Conservation (phyloP, 768 basidiomycete species). For the Amanita pallidorosea region DNA sequence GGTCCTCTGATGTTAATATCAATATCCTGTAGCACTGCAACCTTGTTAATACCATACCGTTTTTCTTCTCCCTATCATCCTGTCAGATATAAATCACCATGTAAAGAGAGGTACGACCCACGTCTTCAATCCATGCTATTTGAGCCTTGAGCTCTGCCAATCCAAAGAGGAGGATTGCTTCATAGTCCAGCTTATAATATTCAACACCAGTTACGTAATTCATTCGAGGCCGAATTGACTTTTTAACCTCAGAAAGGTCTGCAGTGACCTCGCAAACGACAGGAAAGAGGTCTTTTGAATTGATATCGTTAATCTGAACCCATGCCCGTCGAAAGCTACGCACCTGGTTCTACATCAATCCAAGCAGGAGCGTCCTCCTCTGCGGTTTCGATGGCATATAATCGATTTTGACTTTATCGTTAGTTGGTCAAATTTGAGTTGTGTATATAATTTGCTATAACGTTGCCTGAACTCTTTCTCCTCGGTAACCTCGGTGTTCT, state of each 20-base stretch:
- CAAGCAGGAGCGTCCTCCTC: conserved; percentile 9
- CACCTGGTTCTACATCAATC: conserved; percentile 14
- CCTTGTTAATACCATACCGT: conserved; percentile 5
- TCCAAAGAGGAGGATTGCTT: conserved; percentile 32
- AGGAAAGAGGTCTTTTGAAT: conserved; percentile 9
- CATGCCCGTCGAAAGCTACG: background rate
- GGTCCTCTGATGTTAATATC: background rate
- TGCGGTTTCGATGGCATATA: conserved; percentile 13
- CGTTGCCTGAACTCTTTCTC: conserved; percentile 12
- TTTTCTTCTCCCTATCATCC: conserved; percentile 12
- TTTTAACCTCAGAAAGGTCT: conserved; percentile 10
- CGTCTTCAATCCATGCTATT: conserved; percentile 31
- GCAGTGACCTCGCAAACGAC: conserved; percentile 14
- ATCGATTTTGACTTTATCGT: conserved; percentile 1
- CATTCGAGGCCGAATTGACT: conserved; percentile 1
- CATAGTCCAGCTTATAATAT: conserved; percentile 19
- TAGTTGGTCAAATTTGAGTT: conserved; percentile 4
- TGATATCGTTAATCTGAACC: background rate
- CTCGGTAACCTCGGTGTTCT: conserved; percentile 16
- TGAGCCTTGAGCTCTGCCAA: conserved; percentile 36
- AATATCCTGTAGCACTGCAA: background rate
- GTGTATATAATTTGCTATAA: conserved; percentile 3
- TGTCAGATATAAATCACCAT: background rate
- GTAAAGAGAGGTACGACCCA: conserved; percentile 7
- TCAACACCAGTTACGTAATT: conserved; percentile 3